Conservation (phyloP, 495 filamentous ascomycete genomes). For the Annulohypoxylon moriforme region DNA sequence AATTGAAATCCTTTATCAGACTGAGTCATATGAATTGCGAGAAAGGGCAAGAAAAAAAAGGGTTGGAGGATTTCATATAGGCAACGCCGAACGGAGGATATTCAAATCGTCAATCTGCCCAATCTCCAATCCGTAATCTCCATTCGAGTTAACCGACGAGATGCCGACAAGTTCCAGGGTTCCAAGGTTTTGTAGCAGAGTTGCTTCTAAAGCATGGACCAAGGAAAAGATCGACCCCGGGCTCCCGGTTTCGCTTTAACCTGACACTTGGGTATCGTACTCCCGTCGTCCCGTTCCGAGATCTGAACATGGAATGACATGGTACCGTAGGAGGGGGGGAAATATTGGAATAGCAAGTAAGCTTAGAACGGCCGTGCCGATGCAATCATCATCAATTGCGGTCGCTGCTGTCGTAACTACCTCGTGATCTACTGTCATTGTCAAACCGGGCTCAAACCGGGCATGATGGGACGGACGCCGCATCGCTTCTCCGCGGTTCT, state of each 20-base stretch:
- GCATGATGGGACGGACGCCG: slow-evolving; percentile 20
- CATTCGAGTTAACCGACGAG: slow-evolving; percentile 23
- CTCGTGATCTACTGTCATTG: slow-evolving; percentile 34
- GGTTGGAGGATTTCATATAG: slow-evolving; percentile 20
- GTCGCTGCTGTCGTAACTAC: slow-evolving; percentile 36
- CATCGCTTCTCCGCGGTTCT: slow-evolving; percentile 29
- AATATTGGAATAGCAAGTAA: slow-evolving; percentile 8
- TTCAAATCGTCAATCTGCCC: slow-evolving; percentile 1
- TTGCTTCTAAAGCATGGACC: slow-evolving; percentile 40
- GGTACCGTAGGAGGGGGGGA: slow-evolving; percentile 28
- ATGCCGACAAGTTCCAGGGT: slow-evolving; percentile 31
- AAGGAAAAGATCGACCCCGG: slow-evolving; percentile 48
- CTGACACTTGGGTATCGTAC: slow-evolving; percentile 39
- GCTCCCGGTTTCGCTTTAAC: slow-evolving; percentile 48
- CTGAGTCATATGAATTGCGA: slow-evolving; percentile 13
- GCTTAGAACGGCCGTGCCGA: slow-evolving; percentile 18
- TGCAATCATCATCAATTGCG: slow-evolving; percentile 16
- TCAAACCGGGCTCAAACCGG: slow-evolving; percentile 11
- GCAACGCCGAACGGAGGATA: slow-evolving; percentile 31
- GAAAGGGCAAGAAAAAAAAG: neutral
- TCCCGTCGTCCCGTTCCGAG: slow-evolving; percentile 47
- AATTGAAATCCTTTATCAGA: slow-evolving; percentile 9
- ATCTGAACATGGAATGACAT: slow-evolving; percentile 39
- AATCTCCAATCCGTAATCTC: neutral
- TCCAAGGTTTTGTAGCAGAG: slow-evolving; percentile 26